Evolutionary conservation across 306 rosid genomes (phyloP).

Genomic region (Crataegus laevigata): DNA sequence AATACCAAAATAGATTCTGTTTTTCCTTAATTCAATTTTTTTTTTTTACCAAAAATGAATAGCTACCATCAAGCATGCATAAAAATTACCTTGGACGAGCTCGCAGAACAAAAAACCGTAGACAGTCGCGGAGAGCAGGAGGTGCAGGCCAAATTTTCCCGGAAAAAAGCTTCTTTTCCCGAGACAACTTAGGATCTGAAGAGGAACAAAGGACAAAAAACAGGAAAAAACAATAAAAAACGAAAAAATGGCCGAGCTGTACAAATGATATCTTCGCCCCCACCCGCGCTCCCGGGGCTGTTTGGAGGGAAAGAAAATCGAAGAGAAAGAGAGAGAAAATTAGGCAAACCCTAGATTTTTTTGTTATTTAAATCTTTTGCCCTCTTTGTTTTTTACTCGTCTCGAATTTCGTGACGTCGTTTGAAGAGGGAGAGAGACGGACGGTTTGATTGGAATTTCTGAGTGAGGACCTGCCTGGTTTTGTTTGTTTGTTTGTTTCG

Average conservation of each 20-base stretch:
- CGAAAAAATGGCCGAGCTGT: conserved; percentile 4
- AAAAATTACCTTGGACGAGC: conserved; percentile 32
- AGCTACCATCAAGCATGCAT: background rate
- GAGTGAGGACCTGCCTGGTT: background rate
- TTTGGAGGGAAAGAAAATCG: conserved; percentile 62
- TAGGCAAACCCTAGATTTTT: conserved; percentile 36
- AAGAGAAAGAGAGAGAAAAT: conserved; percentile 9
- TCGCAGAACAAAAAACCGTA: conserved; percentile 18
- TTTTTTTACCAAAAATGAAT: background rate
- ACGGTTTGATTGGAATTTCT: conserved; percentile 6
- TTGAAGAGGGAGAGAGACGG: background rate
- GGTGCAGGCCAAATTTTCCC: conserved; percentile 15
- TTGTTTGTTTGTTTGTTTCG: background rate
- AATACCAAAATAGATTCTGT: background rate
- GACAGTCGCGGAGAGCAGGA: conserved; percentile 28
- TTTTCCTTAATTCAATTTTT: background rate
- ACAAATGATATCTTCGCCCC: conserved; percentile 3
- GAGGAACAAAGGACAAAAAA: background rate
- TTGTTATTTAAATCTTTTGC: background rate
- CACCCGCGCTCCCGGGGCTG: conserved; percentile 28
- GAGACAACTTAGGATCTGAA: conserved; percentile 27
- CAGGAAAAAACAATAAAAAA: background rate
- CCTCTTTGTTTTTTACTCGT: background rate
- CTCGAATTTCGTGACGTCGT: conserved; percentile 20
- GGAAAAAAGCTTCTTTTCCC: conserved; percentile 5